These are phyloP conservation scores for Protomyces arabidopsidicola DNA, from an alignment of 1,139 yeast genomes.

Conservation along the genomic window DNA sequence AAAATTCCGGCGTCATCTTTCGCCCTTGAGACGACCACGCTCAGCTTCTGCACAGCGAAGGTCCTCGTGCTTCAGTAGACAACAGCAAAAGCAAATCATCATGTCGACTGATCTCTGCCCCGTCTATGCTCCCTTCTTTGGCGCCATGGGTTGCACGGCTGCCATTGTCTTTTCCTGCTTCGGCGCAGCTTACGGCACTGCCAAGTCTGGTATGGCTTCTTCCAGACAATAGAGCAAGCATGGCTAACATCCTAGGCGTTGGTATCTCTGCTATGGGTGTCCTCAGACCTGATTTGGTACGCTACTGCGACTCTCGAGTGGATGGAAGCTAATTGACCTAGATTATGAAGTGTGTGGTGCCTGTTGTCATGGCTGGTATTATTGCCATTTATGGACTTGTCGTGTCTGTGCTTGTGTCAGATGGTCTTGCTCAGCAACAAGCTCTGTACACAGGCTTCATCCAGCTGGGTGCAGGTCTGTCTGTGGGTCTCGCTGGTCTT, in stretches of 20 bases:
- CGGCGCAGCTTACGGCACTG: slow-evolving; percentile 98
- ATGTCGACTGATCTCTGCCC: slow-evolving; percentile 28
- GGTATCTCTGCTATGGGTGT: slow-evolving; percentile 99
- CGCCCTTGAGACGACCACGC: no score
- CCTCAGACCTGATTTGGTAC: slow-evolving; percentile 77
- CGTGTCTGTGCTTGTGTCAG: slow-evolving; percentile 92
- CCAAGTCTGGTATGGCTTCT: slow-evolving; percentile 66
- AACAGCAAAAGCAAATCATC: not conserved
- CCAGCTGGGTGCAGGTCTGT: slow-evolving; percentile 92
- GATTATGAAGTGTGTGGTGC: slow-evolving; percentile 30
- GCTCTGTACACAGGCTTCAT: slow-evolving; percentile 91
- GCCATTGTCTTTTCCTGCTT: slow-evolving; percentile 85
- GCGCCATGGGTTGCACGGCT: slow-evolving; percentile 98
- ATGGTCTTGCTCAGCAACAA: slow-evolving; percentile 65
- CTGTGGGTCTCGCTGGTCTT: slow-evolving; percentile 93
- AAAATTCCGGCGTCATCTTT: no score
- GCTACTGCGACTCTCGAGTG: slow-evolving; percentile 33
- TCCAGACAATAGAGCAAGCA: not conserved
- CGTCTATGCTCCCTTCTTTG: slow-evolving; percentile 64
- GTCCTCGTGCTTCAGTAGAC: no score
- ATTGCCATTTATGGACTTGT: slow-evolving; percentile 93
- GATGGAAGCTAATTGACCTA: not conserved
- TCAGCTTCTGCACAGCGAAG: no score
- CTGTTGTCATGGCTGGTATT: slow-evolving; percentile 87
- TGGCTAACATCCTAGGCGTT: slow-evolving; percentile 41